Evolutionary conservation across 495 filamentous ascomycete genomes (phyloP), one percentile per base, ranked within the genome.

Genomic region (Penicillium argentinense): DNA sequence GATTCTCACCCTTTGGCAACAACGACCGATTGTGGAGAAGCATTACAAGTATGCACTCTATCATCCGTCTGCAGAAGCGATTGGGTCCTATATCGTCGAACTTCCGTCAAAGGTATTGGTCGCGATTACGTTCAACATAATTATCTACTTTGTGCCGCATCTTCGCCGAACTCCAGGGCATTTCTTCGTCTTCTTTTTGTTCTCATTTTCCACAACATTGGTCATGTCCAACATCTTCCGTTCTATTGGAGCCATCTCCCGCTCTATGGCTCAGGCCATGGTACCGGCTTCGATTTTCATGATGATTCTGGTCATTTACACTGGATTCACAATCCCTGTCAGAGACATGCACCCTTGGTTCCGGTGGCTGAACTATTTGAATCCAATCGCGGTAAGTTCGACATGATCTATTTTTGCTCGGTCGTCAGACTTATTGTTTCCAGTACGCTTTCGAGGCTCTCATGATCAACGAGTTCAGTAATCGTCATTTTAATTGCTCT

Each of bases 21-120:
- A 96, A 78, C 82, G 91, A 11, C 82, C 87, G 1, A 95, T 97
- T 56, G 89, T 97, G 44, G 91, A 96, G 59, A 97, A 97, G 59
- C 91, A 97, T 56, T 70, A 73, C 42, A 83, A 85, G 49, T 97
- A 95, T 60, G 91, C 91, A n/a, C 73, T 96, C 16, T 96, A 96
- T 56, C 91, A 95, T 60, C 88, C 91, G 1, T 89, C 87, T 3
- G 84, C 90, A 11, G 91, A 96, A 71, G 88, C 90, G 2, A 75
- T 95, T 39, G 81, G 90, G 2, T 89, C 85, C 9, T 89, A 91
- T 80, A 68, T 96, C 16, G 83, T 79, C 46, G 91, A 95, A 55
- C 55, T 95, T 54, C 91, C 91, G 0, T 72, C 76, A 37, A 84
- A 83, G 49, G 49, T 79, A 3, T 9, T 73, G 16, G 75, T 77